Percentiles rank a stretch among this genome's conserved stretches.
These are phyloP conservation scores for Melanomma pulvis-pyrius DNA, from an alignment of 495 filamentous ascomycete genomes.

Conservation along the genomic window DNA sequence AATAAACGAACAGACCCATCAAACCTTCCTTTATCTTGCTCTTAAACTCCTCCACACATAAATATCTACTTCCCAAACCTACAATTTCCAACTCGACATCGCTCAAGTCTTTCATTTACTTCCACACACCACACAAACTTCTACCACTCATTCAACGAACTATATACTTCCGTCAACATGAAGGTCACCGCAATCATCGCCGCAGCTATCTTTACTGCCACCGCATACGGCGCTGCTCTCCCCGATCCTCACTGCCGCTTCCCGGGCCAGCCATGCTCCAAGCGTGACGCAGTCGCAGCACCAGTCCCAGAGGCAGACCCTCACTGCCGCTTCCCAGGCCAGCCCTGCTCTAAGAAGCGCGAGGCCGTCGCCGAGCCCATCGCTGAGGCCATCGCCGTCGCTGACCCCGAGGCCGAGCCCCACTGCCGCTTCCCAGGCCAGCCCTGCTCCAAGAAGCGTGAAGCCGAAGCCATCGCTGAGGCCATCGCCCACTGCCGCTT, in stretches of 20 bases:
- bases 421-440: conserved; percentile 12
- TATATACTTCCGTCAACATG: conserved; percentile 46
- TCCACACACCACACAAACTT: background rate
- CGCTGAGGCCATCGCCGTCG: background rate
- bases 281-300: background rate
- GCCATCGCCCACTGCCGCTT: conserved; percentile 18
- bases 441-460: conserved; percentile 24
- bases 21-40: conserved; percentile 1
- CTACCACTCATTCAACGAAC: conserved; percentile 14
- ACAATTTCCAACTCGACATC: background rate
- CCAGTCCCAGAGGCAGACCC: background rate
- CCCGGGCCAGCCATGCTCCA: conserved; percentile 21
- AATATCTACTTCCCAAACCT: conserved; percentile 9
- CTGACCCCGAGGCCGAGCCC: conserved; percentile 10
- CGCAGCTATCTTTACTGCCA: conserved; percentile 48
- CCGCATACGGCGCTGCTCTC: conserved; percentile 29
- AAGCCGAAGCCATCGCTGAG: conserved; percentile 19
- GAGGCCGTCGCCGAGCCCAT: background rate
- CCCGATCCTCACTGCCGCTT: conserved; percentile 20
- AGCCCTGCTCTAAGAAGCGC: conserved; percentile 25
- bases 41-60: background rate
- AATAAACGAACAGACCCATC: background rate
- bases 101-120: conserved; percentile 10
- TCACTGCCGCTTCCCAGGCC: conserved; percentile 17
- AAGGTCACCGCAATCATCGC: conserved; percentile 51